phyloP scores from a whole-genome alignment of 805 yeast genomes.

The Isabelozyma pseudorhagii region DNA sequence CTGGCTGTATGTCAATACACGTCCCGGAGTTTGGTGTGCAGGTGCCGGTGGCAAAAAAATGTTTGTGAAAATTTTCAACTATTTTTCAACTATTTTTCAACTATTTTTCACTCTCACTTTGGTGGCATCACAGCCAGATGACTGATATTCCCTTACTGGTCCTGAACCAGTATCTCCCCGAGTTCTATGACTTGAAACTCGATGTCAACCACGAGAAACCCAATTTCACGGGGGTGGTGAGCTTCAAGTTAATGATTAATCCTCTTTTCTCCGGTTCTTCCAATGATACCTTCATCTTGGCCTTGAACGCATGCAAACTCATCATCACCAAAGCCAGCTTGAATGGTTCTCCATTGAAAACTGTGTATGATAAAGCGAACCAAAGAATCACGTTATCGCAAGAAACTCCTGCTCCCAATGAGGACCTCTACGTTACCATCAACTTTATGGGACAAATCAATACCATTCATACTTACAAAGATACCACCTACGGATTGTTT shows the following conservation, averaged over 20 bases:
- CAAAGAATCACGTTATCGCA: conserved; percentile 29
- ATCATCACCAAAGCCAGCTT: conserved; percentile 34
- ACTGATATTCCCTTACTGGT: neutral
- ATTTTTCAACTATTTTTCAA: neutral
- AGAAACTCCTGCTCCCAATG: conserved; percentile 7
- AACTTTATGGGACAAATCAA: conserved; percentile 51
- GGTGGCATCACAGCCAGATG: neutral
- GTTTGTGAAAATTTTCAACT: neutral
- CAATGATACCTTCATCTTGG: conserved; percentile 13
- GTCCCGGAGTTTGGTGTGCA: neutral
- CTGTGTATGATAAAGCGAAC: conserved; percentile 37
- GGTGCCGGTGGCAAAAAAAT: neutral
- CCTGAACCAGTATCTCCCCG: conserved; percentile 25
- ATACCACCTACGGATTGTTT: conserved; percentile 62
- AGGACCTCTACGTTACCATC: conserved; percentile 17
- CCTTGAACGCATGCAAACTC: conserved; percentile 40
- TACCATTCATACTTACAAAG: conserved; percentile 49
- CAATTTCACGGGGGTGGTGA: conserved; percentile 43
- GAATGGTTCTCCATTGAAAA: conserved; percentile 18
- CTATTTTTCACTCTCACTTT: neutral
- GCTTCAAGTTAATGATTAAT: conserved; percentile 29
- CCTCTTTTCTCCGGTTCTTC: conserved; percentile 7
- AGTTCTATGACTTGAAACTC: conserved; percentile 34
- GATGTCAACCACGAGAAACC: conserved; percentile 42
- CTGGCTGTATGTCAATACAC: too few species aligned